These are phyloP conservation scores for Apiospora koreana DNA, from an alignment of 2,329 filamentous ascomycete species.

Conservation along the genomic window DNA sequence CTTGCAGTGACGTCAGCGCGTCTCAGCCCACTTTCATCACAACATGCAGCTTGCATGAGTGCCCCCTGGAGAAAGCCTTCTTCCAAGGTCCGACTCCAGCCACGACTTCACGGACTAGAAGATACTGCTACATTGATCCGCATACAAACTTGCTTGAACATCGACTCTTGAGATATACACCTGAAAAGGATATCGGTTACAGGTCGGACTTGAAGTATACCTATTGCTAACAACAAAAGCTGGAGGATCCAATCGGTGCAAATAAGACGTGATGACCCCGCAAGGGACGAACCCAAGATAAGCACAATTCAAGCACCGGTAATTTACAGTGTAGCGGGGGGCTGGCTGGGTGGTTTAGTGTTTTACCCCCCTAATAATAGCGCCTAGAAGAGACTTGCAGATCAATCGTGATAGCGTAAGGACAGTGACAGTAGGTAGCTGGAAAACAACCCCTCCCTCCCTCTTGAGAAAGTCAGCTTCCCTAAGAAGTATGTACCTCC, in stretches of 20 bases:
- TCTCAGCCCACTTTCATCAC: slow-evolving; percentile 6
- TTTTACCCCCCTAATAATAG: not conserved
- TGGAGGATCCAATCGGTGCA: not conserved
- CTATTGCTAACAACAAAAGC: too few species aligned
- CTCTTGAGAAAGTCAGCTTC: not conserved
- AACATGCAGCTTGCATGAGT: not conserved
- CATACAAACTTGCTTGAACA: not conserved
- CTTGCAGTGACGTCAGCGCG: not conserved
- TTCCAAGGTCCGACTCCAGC: not conserved
- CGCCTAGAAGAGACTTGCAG: not conserved
- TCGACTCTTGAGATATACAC: not conserved
- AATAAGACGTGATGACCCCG: slow-evolving; percentile 4
- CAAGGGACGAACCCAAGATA: not conserved
- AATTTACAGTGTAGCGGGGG: not conserved
- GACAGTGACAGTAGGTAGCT: not conserved
- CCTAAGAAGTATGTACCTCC: not conserved
- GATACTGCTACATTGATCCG: not conserved
- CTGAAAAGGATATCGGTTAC: not conserved
- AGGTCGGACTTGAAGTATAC: too few species aligned
- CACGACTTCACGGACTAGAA: not conserved
- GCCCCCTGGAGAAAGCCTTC: not conserved
- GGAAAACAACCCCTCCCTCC: not conserved
- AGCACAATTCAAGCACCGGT: not conserved
- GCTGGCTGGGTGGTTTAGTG: not conserved
- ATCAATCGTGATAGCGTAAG: not conserved